These are phyloP conservation scores for Marasmius sp. DNA, from an alignment of 1,284 basidiomycete species.

Conservation along the genomic window DNA sequence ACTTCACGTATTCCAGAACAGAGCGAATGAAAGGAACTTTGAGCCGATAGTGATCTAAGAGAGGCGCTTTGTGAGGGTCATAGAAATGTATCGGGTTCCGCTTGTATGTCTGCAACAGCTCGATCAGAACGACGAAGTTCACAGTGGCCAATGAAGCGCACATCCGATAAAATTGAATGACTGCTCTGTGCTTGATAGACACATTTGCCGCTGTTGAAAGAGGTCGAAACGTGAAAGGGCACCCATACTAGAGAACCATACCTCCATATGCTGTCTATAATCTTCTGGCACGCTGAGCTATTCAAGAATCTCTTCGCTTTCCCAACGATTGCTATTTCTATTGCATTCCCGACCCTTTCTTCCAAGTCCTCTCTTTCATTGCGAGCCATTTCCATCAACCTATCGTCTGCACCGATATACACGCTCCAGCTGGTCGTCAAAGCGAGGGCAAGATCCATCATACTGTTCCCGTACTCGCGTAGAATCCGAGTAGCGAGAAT, in stretches of 20 bases:
- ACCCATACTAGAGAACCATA: slow-evolving; percentile 28
- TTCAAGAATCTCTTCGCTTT: slow-evolving; percentile 87
- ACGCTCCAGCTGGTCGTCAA: slow-evolving; percentile 88
- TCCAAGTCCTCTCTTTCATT: slow-evolving; percentile 76
- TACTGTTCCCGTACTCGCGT: slow-evolving; percentile 73
- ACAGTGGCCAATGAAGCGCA: slow-evolving; percentile 36
- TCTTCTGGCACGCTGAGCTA: slow-evolving; percentile 82
- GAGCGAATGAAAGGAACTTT: slow-evolving; percentile 92
- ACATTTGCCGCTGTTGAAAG: slow-evolving; percentile 67
- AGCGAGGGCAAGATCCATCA: slow-evolving; percentile 76
- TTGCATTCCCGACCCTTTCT: slow-evolving; percentile 82
- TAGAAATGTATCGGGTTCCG: slow-evolving; percentile 90
- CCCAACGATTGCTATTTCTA: slow-evolving; percentile 88
- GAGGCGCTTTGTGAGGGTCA: slow-evolving; percentile 88
- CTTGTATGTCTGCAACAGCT: slow-evolving; percentile 78
- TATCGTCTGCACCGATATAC: slow-evolving; percentile 78
- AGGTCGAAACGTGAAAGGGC: slow-evolving; percentile 3
- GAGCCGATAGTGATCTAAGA: slow-evolving; percentile 91
- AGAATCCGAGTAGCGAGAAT: slow-evolving; percentile 84
- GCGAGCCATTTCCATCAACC: slow-evolving; percentile 59
- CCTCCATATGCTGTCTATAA: slow-evolving; percentile 83
- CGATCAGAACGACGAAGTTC: not conserved
- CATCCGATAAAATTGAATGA: slow-evolving; percentile 85
- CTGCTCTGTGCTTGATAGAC: slow-evolving; percentile 87
- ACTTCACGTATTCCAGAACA: slow-evolving; percentile 87